Evolutionary conservation across 2,329 filamentous ascomycete species (phyloP), one percentile per base, ranked within the genome.

Genomic region (Colletotrichum tamarilloi): DNA sequence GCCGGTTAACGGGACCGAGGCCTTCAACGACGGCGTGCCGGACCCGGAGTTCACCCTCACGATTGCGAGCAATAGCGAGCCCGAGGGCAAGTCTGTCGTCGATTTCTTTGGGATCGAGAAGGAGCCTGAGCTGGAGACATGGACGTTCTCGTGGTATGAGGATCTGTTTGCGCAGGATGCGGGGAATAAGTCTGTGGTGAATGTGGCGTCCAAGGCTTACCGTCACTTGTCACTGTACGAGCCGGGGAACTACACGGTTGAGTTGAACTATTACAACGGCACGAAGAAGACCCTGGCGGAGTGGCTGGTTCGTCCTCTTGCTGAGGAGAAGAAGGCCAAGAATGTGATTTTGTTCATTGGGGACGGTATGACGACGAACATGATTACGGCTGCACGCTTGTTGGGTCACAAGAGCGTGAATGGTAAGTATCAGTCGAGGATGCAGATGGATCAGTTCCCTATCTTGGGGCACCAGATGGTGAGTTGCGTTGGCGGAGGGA

Each of bases 291-390:
- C 94, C 2, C 89, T 87, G 64, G 94, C 94, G 12, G 90, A 91
- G 76, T 97, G 94, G 94, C 84, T 89, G 19, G 94, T 97, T 42
- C 90, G 94, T 38, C 91, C 94, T 62, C 83, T 95, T 22, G 87
- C 89, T 30, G 88, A 90, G 70, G 86, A 90, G 81, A 92, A 93
- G 83, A 93, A 91, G 84, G 92, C 94, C 32, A 96, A 95, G 89
- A 97, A 97, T 76, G 91, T 97, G 75, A 90, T 97, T 77, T 87
- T 97, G 75, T 97, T 97, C 83, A 94, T 97, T 75, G 94, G 77
- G 59, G 89, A 91, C 75, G 90, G 90, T 67, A 92, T 92, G 90
- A 92, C 90, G 32, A 94, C 92, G 55, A 94, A 94, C 82, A 93
- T 93, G 91, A 83, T 94, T 78, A 93, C 91, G 32, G 94, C 94